Conservation (phyloP, 208 protist species). For the Herpetomonas tarakana region DNA sequence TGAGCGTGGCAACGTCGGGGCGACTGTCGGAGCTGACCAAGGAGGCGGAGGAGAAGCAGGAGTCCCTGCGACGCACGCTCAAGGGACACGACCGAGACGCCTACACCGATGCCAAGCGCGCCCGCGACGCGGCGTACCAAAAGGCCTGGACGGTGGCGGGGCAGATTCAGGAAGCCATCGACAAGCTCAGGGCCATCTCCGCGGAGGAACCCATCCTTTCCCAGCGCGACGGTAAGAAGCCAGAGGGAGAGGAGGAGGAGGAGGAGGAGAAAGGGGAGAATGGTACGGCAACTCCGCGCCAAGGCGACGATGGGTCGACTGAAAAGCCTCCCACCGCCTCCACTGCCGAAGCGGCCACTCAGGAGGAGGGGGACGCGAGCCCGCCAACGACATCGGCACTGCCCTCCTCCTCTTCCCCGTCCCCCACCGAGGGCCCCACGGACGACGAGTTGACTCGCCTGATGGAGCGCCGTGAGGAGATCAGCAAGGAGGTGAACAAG, state of each 20-base stretch:
- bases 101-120: conserved; percentile 32
- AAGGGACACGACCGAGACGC: conserved; percentile 28
- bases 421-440: neutral
- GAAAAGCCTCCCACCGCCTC: neutral
- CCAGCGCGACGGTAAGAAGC: conserved; percentile 20
- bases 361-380: neutral
- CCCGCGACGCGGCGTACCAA: conserved; percentile 33
- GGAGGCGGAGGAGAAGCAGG: conserved; percentile 38
- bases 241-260: too few relatives aligned
- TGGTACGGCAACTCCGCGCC: too few relatives aligned
- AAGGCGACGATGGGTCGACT: too few relatives aligned
- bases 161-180: conserved; percentile 29
- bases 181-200: conserved; percentile 34
- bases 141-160: conserved; percentile 40
- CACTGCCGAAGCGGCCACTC: neutral
- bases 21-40: conserved; percentile 24
- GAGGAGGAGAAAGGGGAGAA: too few relatives aligned
- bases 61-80: conserved; percentile 32
- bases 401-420: too few relatives aligned
- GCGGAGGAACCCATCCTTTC: conserved; percentile 44
- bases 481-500: conserved; percentile 29
- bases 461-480: conserved; percentile 28
- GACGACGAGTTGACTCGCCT: conserved; percentile 15
- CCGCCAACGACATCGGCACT: neutral
- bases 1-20: conserved; percentile 38